Conservation (phyloP, 1,284 basidiomycete species). For the Mycena citricolor region DNA sequence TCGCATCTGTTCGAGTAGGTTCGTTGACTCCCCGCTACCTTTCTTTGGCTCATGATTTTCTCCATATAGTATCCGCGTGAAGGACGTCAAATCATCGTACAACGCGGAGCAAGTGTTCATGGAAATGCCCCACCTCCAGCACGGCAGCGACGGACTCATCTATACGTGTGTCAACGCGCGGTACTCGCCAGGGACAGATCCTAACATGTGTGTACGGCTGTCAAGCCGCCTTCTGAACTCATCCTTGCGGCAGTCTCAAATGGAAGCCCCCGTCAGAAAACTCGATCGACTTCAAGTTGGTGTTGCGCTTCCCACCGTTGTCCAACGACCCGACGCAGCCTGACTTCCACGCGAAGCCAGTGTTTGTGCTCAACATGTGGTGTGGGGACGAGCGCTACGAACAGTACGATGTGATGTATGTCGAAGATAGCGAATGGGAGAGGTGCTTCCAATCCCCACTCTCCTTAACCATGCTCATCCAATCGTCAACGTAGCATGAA, state of each 20-base stretch:
- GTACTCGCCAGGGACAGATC: slow-evolving; percentile 89
- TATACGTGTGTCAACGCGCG: slow-evolving; percentile 89
- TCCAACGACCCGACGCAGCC: slow-evolving; percentile 55
- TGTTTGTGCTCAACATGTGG: slow-evolving; percentile 83
- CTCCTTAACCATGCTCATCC: slow-evolving; percentile 8
- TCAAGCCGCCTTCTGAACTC: slow-evolving; percentile 9
- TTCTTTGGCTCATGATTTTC: slow-evolving; percentile 15
- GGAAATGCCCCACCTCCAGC: slow-evolving; percentile 86
- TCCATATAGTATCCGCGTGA: slow-evolving; percentile 79
- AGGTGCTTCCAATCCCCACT: slow-evolving; percentile 56
- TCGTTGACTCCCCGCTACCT: slow-evolving; percentile 1
- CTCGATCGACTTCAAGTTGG: slow-evolving; percentile 95
- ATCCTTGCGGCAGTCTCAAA: slow-evolving; percentile 68
- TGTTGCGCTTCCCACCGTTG: slow-evolving; percentile 85
- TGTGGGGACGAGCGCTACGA: slow-evolving; percentile 78
- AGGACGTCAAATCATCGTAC: slow-evolving; percentile 89
- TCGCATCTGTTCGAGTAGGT: slow-evolving; percentile 84
- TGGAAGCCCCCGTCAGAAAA: slow-evolving; percentile 99
- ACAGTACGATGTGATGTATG: slow-evolving; percentile 83
- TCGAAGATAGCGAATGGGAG: slow-evolving; percentile 94
- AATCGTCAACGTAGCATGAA: slow-evolving; percentile 67
- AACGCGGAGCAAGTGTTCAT: slow-evolving; percentile 84
- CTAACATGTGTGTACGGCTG: slow-evolving; percentile 71
- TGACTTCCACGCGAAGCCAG: slow-evolving; percentile 83
- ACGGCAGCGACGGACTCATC: slow-evolving; percentile 95